Evolutionary conservation across 1,139 yeast species (phyloP).

Genomic region (Zygoascus sp.): DNA sequence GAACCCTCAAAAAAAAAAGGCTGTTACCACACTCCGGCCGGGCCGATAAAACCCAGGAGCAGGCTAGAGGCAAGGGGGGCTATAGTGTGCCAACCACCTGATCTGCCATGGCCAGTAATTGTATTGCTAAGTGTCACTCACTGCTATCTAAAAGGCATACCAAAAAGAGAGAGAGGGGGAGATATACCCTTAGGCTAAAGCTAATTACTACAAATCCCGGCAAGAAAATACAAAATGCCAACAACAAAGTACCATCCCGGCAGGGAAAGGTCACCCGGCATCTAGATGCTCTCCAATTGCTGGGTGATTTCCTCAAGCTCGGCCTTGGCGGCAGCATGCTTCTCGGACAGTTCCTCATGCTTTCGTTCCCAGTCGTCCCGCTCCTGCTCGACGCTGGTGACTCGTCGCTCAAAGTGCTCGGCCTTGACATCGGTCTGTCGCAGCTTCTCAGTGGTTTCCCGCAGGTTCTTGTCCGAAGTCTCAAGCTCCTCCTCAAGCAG

Average conservation of each 20-base stretch:
- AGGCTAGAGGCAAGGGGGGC: background rate
- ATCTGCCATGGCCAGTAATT: background rate
- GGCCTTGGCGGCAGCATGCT: constrained; percentile 76
- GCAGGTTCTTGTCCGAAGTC: constrained; percentile 84
- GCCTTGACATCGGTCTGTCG: constrained; percentile 96
- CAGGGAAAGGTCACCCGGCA: background rate
- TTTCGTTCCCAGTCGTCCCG: constrained; percentile 90
- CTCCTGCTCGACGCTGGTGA: constrained; percentile 85
- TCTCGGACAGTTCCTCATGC: constrained; percentile 79
- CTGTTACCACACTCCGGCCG: no score
- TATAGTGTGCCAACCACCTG: background rate
- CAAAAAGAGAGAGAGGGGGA: no score
- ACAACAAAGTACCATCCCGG: background rate
- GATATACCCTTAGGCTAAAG: no score
- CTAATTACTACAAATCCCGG: background rate
- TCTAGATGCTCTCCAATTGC: constrained; percentile 82
- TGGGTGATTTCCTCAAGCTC: constrained; percentile 93
- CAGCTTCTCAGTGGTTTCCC: constrained; percentile 89
- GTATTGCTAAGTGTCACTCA: background rate
- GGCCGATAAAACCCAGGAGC: no score
- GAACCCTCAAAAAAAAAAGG: no score
- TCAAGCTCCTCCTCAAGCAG: constrained; percentile 93
- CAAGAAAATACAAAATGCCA: background rate
- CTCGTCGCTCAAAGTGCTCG: constrained; percentile 95
- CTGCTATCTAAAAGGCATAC: background rate